Conservation (phyloP, 306 rosid genomes). For the Begonia loranthoides region DNA sequence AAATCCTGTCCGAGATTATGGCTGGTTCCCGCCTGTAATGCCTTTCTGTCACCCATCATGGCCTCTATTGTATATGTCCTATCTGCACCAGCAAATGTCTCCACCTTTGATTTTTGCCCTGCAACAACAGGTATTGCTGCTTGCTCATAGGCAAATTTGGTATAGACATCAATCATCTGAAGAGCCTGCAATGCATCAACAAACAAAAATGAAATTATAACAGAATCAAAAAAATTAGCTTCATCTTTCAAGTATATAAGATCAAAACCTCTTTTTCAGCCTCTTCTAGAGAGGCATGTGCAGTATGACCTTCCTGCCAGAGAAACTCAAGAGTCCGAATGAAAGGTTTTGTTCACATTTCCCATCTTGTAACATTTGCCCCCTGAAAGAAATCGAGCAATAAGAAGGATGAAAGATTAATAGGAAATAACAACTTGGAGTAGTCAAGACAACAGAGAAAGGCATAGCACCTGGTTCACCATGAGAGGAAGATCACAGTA, state of each 20-base stretch:
- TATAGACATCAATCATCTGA: slow-evolving; percentile 90
- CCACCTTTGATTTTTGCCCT: slow-evolving; percentile 90
- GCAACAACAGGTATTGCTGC: slow-evolving; percentile 89
- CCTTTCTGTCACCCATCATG: slow-evolving; percentile 98
- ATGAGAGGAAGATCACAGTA: slow-evolving; percentile 90
- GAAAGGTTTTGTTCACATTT: slow-evolving; percentile 95
- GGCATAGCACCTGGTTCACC: slow-evolving; percentile 62
- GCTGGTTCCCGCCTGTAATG: slow-evolving; percentile 96
- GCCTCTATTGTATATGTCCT: slow-evolving; percentile 94
- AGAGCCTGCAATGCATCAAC: slow-evolving; percentile 62
- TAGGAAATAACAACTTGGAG: background rate
- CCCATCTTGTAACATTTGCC: slow-evolving; percentile 99
- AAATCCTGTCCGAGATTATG: slow-evolving; percentile 98
- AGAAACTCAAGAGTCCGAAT: slow-evolving; percentile 94
- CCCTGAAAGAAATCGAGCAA: slow-evolving; percentile 41
- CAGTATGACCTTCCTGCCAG: slow-evolving; percentile 99
- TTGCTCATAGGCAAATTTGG: slow-evolving; percentile 81
- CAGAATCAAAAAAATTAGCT: slow-evolving; percentile 1
- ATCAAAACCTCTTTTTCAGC: slow-evolving; percentile 81
- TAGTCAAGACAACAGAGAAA: slow-evolving; percentile 4
- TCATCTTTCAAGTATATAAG: slow-evolving; percentile 3
- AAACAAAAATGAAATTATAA: slow-evolving; percentile 1
- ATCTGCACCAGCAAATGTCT: slow-evolving; percentile 93
- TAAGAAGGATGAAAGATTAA: slow-evolving; percentile 2
- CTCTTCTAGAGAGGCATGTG: slow-evolving; percentile 80